Percentiles rank a stretch among this genome's conserved stretches.
These are phyloP conservation scores for Niebla homalea DNA, from an alignment of 495 filamentous ascomycete genomes.

Conservation along the genomic window DNA sequence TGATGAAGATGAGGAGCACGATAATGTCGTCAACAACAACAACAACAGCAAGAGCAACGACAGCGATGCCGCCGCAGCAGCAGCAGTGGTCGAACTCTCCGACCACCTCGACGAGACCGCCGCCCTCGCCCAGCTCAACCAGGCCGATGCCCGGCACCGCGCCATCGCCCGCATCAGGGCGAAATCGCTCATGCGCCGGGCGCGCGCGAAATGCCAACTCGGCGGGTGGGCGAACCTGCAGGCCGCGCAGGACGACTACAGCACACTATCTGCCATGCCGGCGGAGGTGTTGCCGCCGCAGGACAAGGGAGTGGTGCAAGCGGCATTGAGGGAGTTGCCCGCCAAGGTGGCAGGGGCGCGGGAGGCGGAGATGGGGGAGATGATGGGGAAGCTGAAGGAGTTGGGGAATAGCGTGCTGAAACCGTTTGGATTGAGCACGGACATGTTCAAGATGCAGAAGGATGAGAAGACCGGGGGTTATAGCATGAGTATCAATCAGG, in stretches of 20 bases:
- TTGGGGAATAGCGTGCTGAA: conserved; percentile 84
- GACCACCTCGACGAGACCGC: conserved; percentile 51
- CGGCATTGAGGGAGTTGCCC: conserved; percentile 50
- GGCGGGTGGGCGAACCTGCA: conserved; percentile 72
- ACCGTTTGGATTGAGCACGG: conserved; percentile 83
- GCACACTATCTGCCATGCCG: conserved; percentile 21
- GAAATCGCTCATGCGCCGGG: conserved; percentile 79
- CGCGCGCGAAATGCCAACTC: conserved; percentile 55
- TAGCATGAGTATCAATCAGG: conserved; percentile 70
- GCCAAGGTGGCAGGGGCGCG: conserved; percentile 56
- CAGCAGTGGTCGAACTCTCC: conserved; percentile 31
- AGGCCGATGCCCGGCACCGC: conserved; percentile 34
- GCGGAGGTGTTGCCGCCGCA: conserved; percentile 38
- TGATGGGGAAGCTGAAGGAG: conserved; percentile 93
- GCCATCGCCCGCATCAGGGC: conserved; percentile 66
- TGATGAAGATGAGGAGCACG: conserved; percentile 3
- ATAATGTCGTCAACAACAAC: conserved; percentile 6
- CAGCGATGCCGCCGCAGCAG: conserved; percentile 14
- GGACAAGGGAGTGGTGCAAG: conserved; percentile 53
- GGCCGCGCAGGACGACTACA: conserved; percentile 50
- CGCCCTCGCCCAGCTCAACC: conserved; percentile 38
- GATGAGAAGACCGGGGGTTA: conserved; percentile 84
- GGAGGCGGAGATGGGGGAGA: conserved; percentile 79
- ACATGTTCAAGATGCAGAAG: conserved; percentile 87
- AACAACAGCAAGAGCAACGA: background rate